Conservation (phyloP, 208 protist genomes). For the Leishmania amazonensis region DNA sequence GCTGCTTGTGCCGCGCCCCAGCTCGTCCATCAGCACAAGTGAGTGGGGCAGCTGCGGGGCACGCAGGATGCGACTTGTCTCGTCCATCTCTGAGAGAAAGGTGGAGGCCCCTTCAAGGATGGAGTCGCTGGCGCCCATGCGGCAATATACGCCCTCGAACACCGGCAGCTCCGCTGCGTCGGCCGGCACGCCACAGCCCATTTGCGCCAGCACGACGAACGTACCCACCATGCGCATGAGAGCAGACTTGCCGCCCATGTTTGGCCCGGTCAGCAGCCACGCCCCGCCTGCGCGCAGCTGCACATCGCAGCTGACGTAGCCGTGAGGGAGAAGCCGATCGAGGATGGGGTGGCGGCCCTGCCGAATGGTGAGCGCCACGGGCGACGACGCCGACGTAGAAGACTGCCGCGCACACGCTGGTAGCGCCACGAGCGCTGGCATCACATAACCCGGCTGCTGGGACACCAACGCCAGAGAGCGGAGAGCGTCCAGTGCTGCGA, state of each 20-base stretch:
- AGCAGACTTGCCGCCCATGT: constrained; percentile 97
- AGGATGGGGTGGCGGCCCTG: constrained; percentile 78
- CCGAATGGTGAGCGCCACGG: constrained; percentile 35
- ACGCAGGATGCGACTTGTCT: constrained; percentile 94
- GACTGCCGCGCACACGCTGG: not conserved
- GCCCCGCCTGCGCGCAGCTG: constrained; percentile 41
- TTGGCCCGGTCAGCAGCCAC: constrained; percentile 94
- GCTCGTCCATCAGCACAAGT: constrained; percentile 97
- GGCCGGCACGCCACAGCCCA: constrained; percentile 96
- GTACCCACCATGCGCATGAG: constrained; percentile 92
- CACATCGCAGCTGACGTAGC: constrained; percentile 78
- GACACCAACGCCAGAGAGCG: constrained; percentile 62
- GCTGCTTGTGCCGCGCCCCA: constrained; percentile 96
- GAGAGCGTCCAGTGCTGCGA: constrained; percentile 70
- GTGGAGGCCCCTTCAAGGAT: constrained; percentile 93
- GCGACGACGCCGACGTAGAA: not conserved
- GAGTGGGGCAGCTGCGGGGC: constrained; percentile 64
- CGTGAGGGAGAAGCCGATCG: constrained; percentile 52
- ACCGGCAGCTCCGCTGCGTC: constrained; percentile 75
- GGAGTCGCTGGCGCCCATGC: constrained; percentile 95
- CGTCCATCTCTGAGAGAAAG: constrained; percentile 97
- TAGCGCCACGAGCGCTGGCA: constrained; percentile 38
- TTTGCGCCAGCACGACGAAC: constrained; percentile 94
- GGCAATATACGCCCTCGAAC: constrained; percentile 89
- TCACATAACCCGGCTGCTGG: constrained; percentile 60